These are phyloP conservation scores for Paulownia fortunei DNA, from an alignment of 257 asterid species.

Conservation along the genomic window DNA sequence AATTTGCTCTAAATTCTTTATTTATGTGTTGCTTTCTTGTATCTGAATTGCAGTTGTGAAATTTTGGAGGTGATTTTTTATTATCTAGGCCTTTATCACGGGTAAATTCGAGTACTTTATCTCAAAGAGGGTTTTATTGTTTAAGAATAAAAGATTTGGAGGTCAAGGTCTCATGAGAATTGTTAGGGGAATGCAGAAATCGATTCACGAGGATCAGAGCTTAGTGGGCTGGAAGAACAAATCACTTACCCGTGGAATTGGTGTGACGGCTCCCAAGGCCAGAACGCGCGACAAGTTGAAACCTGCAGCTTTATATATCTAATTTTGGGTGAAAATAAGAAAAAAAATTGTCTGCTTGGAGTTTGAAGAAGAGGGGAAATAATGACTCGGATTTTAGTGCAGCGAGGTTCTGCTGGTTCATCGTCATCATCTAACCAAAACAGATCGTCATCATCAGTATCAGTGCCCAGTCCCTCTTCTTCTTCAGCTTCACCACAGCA, in stretches of 20 bases:
- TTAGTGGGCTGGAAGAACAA: constrained; percentile 69
- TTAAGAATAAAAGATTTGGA: constrained; percentile 60
- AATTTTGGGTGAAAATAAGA: constrained; percentile 45
- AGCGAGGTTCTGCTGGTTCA: constrained; percentile 83
- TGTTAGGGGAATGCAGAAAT: constrained; percentile 99
- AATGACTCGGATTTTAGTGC: constrained; percentile 94
- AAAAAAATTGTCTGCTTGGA: constrained; percentile 30
- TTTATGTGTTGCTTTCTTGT: constrained; percentile 42
- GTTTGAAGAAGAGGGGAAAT: constrained; percentile 44
- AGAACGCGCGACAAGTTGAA: constrained; percentile 87
- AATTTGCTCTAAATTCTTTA: constrained; percentile 7
- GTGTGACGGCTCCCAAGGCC: constrained; percentile 85
- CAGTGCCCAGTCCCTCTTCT: constrained; percentile 54
- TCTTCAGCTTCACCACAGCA: constrained; percentile 57
- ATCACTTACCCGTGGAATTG: constrained; percentile 83
- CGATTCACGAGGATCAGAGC: constrained; percentile 64
- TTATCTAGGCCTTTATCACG: constrained; percentile 39
- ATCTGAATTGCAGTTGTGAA: constrained; percentile 57
- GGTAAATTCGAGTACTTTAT: constrained; percentile 66
- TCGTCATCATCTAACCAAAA: constrained; percentile 75
- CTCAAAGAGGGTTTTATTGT: constrained; percentile 69
- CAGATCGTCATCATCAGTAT: constrained; percentile 55
- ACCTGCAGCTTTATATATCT: constrained; percentile 54
- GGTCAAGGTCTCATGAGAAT: constrained; percentile 97
- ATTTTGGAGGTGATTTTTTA: constrained; percentile 47